Evolutionary conservation across 495 filamentous ascomycete species (phyloP).

Genomic region (Apiosordaria backusii): DNA sequence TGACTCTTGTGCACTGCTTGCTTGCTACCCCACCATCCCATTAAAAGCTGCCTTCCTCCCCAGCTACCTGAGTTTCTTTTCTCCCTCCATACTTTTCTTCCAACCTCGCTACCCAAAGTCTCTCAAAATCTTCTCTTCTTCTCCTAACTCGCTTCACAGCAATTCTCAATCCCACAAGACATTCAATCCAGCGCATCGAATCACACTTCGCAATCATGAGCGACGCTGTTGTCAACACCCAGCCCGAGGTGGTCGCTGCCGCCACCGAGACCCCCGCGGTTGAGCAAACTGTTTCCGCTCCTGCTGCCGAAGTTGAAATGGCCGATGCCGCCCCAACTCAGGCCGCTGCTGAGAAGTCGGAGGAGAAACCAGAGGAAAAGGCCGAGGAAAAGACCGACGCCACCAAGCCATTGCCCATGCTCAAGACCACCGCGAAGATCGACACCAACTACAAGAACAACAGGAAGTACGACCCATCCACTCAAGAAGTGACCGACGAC

Average conservation of each 20-base stretch:
- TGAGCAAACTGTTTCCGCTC: slow-evolving; percentile 15
- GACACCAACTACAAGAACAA: slow-evolving; percentile 38
- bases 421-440: slow-evolving; percentile 23
- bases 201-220: slow-evolving; percentile 25
- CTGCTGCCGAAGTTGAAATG: slow-evolving; percentile 20
- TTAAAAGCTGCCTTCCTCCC: slow-evolving; percentile 15
- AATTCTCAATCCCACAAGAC: neutral
- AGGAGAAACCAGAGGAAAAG: slow-evolving; percentile 3
- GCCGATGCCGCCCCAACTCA: slow-evolving; percentile 11
- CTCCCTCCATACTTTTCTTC: neutral
- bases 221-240: slow-evolving; percentile 30
- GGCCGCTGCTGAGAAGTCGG: slow-evolving; percentile 9
- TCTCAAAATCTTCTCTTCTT: neutral
- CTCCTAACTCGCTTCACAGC: neutral
- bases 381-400: slow-evolving; percentile 15
- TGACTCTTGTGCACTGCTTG: slow-evolving; percentile 2
- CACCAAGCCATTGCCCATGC: slow-evolving; percentile 13
- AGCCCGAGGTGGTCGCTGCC: slow-evolving; percentile 20
- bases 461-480: slow-evolving; percentile 62
- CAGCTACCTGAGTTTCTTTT: slow-evolving; percentile 4
- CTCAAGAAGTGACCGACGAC: slow-evolving; percentile 63
- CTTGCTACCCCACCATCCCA: slow-evolving; percentile 25
- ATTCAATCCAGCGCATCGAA: neutral
- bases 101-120: neutral
- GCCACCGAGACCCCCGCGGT: slow-evolving; percentile 19